Base-by-base conservation (phyloP, 768 basidiomycete genomes). In the Termitomyces sp. region DNA sequence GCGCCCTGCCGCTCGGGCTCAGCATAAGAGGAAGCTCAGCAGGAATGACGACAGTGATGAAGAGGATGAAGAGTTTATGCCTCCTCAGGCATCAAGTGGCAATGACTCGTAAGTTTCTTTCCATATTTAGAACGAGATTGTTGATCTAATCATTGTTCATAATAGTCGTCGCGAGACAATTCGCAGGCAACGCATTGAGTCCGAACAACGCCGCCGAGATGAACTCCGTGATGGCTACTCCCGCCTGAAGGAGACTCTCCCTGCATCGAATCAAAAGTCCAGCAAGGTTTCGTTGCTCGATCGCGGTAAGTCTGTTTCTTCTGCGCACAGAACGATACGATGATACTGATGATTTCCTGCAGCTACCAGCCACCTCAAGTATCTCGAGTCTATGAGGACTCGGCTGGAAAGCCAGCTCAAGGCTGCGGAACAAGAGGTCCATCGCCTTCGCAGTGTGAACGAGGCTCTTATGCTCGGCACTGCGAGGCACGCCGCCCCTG, bases 161-260 rank as follows among this genome's bases (percentile, higher is more conserved):
- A 5, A 29, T 66, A 83, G 83, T 50, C 91, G 92, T 75, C 90
- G 92, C 71, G 92, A 94, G 80, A 91, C 91, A 59, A 91, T 94
- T 69, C 91, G 92, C 72, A 86, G 87, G 72, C 92, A 94, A 79
- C 91, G 92, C 76, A 94, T 94, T 79, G 92, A 94, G 81, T 93
- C 92, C 31, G 92, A 94, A 80, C 91, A 96, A 81, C 82, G 93
- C 66, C 84, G 94, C 67, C 86, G 94, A 43, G 93, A 96, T 69
- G 94, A 96, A 76, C 90, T 96, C 71, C 82, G 94, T 59, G 94
- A 96, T 60, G 94, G 92, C 62, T 96, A 96, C 76, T 85, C 88
- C 68, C 85, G 89, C 61, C 87, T 96, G 78, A 94, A 93, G 84
- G 90, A 93, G 69, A 89, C 88, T 59, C 87, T 96, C 67, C 94